phyloP scores from a whole-genome alignment of 2,329 filamentous ascomycete species.

The Colletotrichum melonis region DNA sequence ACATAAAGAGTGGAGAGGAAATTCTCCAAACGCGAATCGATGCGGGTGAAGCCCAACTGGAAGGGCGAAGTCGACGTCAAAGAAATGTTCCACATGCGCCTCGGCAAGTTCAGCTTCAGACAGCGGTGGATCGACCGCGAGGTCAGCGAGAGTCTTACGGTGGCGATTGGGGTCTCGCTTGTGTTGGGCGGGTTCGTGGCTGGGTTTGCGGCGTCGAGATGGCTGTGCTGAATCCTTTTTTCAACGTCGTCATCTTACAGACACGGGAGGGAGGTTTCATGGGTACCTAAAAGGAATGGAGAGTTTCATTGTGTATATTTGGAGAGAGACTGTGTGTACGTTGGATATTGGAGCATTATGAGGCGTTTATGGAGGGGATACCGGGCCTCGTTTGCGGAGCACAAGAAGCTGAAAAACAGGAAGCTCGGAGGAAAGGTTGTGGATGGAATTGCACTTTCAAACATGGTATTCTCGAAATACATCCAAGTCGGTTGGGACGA shows the following conservation, averaged over 20 bases:
- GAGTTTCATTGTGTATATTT: too few species aligned
- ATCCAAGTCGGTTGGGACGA: not conserved
- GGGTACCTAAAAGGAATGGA: too few species aligned
- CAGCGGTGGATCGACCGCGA: constrained; percentile 46
- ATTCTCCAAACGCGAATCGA: constrained; percentile 17
- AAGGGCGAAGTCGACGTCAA: constrained; percentile 30
- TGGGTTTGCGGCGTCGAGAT: constrained; percentile 28
- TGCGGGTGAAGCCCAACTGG: constrained; percentile 18
- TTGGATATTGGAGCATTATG: too few species aligned
- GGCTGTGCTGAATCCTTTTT: not conserved
- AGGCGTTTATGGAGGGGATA: too few species aligned
- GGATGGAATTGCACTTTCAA: too few species aligned
- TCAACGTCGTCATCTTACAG: too few species aligned
- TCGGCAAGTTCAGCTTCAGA: constrained; percentile 44
- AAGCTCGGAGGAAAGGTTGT: not conserved
- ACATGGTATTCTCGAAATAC: not conserved
- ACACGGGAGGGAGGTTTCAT: too few species aligned
- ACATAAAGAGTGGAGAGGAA: constrained; percentile 32
- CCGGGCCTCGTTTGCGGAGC: not conserved
- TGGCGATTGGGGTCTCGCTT: constrained; percentile 36
- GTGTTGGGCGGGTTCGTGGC: constrained; percentile 39
- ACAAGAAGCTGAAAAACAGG: not conserved
- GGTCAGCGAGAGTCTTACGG: constrained; percentile 41
- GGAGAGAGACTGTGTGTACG: too few species aligned
- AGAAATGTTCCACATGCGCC: constrained; percentile 49